Evolutionary conservation across 306 rosid species (phyloP), one percentile per base, ranked within the genome.

Genomic region (Fagus crenata): DNA sequence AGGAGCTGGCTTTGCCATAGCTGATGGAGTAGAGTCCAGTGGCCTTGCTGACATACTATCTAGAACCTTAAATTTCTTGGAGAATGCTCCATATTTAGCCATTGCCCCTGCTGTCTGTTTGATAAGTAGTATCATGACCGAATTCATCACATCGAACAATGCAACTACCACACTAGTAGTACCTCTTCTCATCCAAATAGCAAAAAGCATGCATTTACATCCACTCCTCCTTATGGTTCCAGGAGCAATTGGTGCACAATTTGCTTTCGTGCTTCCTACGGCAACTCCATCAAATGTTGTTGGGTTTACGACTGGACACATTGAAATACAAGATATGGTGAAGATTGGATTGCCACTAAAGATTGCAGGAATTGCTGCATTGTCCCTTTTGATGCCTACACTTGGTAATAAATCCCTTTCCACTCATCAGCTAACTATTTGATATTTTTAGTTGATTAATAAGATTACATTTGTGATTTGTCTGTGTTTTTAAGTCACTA

Each of bases 1-100:
- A 4, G 98, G 98, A 33, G 97, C 97, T 4, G 97, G 97, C 0
- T 94, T 94, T 53, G 98, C 98, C 77, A 72, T 92, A 65, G 98
- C 98, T 0, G 98, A 94, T 18, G 98, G 97, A 1, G 95, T 92
- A 3, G 81, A 86, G 69, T 82, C 90, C 0, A 92, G 95, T 61
- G 97, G 97, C 46, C 85, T 92, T 22, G 93, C 98, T 1, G 88
- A 89, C 5, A 81, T 89, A 18, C 43, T 94, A 6, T 89, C 97
- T 0, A 53, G 83, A 59, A 84, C 86, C 68, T 64, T 92, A 0
- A 81, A 76, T 51, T 94, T 94, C 84, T 81, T 94, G 53, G 81
- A 90, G 82, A 51, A 56, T 54, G 93, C 77, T 0, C 98, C 97
- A 1, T 94, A 76, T 77, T 81, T 85, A 32, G 93, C 90, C 9